phyloP scores from a whole-genome alignment of 2,329 filamentous ascomycete species.

The Aspergillus ibericus region DNA sequence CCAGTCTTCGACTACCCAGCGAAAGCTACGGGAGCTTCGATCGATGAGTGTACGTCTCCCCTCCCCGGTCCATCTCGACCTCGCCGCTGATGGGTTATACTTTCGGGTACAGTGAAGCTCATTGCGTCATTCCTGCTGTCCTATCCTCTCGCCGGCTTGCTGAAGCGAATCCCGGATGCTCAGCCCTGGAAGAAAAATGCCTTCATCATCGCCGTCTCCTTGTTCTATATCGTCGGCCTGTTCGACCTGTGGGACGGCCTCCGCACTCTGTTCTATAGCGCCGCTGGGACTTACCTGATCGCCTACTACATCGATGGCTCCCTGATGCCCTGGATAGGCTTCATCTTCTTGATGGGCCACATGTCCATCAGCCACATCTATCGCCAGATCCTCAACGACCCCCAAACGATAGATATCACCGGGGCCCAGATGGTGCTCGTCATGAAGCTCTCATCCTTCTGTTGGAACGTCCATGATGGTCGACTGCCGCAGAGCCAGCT shows the following conservation, averaged over 20 bases:
- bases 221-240: slow-evolving; percentile 91
- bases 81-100: not conserved
- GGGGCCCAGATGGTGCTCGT: slow-evolving; percentile 96
- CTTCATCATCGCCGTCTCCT: slow-evolving; percentile 75
- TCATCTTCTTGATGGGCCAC: slow-evolving; percentile 91
- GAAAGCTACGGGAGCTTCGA: slow-evolving; percentile 59
- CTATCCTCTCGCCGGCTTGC: slow-evolving; percentile 81
- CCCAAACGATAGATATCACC: slow-evolving; percentile 78
- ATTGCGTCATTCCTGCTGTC: slow-evolving; percentile 87
- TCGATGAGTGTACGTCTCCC: slow-evolving; percentile 59
- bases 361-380: slow-evolving; percentile 87
- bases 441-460: slow-evolving; percentile 96
- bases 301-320: slow-evolving; percentile 80
- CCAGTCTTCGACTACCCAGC: slow-evolving; percentile 63
- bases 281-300: slow-evolving; percentile 77
- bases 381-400: slow-evolving; percentile 69
- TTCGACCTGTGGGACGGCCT: slow-evolving; percentile 90
- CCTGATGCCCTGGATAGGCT: slow-evolving; percentile 97
- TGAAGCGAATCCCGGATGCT: slow-evolving; percentile 87
- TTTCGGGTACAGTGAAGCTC: slow-evolving; percentile 72
- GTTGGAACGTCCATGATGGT: slow-evolving; percentile 97
- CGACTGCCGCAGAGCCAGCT: slow-evolving; percentile 74
- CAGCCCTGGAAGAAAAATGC: slow-evolving; percentile 82
- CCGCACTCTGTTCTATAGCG: slow-evolving; percentile 74
- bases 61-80: not conserved